Percentiles rank a stretch among this genome's conserved stretches.
These are phyloP conservation scores for Cercospora beticola DNA, from an alignment of 2,329 filamentous ascomycete genomes.

Conservation along the genomic window DNA sequence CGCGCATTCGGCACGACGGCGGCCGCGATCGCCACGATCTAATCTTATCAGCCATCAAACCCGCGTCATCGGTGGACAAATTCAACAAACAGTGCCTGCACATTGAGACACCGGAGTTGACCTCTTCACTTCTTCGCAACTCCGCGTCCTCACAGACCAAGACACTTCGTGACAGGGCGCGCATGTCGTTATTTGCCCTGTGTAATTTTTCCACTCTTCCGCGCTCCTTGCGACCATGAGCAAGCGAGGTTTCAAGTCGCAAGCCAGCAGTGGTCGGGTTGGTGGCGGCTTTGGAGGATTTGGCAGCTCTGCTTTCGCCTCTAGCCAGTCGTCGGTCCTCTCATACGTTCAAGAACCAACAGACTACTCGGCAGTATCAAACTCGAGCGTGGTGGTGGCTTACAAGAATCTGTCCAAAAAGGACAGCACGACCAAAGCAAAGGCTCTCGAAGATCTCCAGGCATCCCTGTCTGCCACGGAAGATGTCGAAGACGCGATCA, in stretches of 20 bases:
- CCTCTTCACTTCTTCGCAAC: neutral
- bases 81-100: neutral
- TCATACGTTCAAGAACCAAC: slow-evolving; percentile 87
- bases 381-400: slow-evolving; percentile 80
- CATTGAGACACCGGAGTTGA: neutral
- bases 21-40: neutral
- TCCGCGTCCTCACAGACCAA: neutral
- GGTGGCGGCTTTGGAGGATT: slow-evolving; percentile 41
- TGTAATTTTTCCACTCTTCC: neutral
- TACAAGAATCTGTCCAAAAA: slow-evolving; percentile 93
- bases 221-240: neutral
- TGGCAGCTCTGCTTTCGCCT: slow-evolving; percentile 45
- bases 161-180: neutral
- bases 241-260: slow-evolving; percentile 63
- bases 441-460: slow-evolving; percentile 83
- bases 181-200: neutral
- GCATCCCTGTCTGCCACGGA: slow-evolving; percentile 59
- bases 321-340: slow-evolving; percentile 59
- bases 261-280: slow-evolving; percentile 63
- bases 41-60: neutral
- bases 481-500: slow-evolving; percentile 75
- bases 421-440: slow-evolving; percentile 86
- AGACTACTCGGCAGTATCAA: slow-evolving; percentile 72
- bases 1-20: too few species aligned
- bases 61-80: slow-evolving; percentile 6